These are phyloP conservation scores for Aspergillus unguis DNA, from an alignment of 2,329 filamentous ascomycete species.

Conservation along the genomic window DNA sequence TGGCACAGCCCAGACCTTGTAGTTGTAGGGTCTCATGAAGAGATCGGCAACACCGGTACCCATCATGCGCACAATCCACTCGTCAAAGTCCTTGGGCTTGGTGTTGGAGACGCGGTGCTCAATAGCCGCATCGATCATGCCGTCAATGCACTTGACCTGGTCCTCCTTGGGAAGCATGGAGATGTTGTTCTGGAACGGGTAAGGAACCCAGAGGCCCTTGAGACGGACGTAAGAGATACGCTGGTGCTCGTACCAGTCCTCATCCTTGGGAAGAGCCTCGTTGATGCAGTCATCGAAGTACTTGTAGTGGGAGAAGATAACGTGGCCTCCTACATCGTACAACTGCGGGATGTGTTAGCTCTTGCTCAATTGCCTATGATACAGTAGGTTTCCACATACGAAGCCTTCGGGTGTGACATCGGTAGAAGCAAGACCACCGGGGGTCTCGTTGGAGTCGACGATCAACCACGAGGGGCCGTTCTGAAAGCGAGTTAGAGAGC, in stretches of 20 bases:
- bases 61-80: slow-evolving; percentile 94
- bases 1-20: slow-evolving; percentile 98
- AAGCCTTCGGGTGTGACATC: slow-evolving; percentile 95
- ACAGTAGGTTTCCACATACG: slow-evolving; percentile 58
- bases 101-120: slow-evolving; percentile 80
- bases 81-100: slow-evolving; percentile 95
- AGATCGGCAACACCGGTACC: slow-evolving; percentile 85
- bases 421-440: slow-evolving; percentile 92
- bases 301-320: slow-evolving; percentile 99
- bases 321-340: slow-evolving; percentile 96
- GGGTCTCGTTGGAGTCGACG: slow-evolving; percentile 84
- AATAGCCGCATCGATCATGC: slow-evolving; percentile 90
- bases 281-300: slow-evolving; percentile 99
- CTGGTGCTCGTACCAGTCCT: slow-evolving; percentile 97
- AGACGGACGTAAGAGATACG: slow-evolving; percentile 98
- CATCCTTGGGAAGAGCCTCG: slow-evolving; percentile 88
- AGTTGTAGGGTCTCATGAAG: slow-evolving; percentile 99
- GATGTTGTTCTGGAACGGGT: slow-evolving; percentile 99
- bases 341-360: slow-evolving; percentile 56
- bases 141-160: slow-evolving; percentile 89
- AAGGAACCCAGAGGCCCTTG: slow-evolving; percentile 94
- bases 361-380: background rate
- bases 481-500: slow-evolving; percentile 48
- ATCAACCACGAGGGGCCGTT: slow-evolving; percentile 94
- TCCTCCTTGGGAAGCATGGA: slow-evolving; percentile 97